Evolutionary conservation across 495 filamentous ascomycete species (phyloP).

Genomic region (Daldinia childiae): DNA sequence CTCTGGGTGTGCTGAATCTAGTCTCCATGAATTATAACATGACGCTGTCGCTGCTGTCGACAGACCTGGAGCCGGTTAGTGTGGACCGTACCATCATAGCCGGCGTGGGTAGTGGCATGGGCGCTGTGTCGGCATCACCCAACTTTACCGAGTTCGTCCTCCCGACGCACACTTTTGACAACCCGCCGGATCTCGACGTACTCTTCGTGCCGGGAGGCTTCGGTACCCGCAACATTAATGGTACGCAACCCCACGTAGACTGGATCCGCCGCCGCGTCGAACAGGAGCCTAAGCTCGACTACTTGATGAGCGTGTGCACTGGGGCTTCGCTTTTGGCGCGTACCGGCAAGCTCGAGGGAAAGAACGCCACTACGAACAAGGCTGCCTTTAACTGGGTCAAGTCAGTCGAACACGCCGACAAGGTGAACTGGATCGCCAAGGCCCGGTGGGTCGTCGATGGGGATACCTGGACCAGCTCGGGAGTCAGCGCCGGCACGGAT

Average conservation of each 20-base stretch:
- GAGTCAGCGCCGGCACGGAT: slow-evolving; percentile 41
- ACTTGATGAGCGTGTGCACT: slow-evolving; percentile 41
- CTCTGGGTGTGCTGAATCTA: slow-evolving; percentile 66
- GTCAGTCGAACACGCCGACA: slow-evolving; percentile 22
- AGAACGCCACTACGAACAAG: slow-evolving; percentile 40
- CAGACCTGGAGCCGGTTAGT: slow-evolving; percentile 61
- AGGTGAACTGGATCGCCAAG: slow-evolving; percentile 38
- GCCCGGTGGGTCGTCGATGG: slow-evolving; percentile 42
- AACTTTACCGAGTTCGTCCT: slow-evolving; percentile 53
- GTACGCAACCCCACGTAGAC: slow-evolving; percentile 29
- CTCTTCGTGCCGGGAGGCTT: slow-evolving; percentile 69
- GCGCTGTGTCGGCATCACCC: slow-evolving; percentile 28
- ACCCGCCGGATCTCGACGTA: slow-evolving; percentile 62
- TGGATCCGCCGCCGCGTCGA: slow-evolving; percentile 27
- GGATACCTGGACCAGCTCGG: slow-evolving; percentile 35
- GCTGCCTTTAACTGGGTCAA: slow-evolving; percentile 35
- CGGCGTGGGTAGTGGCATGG: slow-evolving; percentile 12
- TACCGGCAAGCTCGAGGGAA: slow-evolving; percentile 28
- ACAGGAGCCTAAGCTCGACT: slow-evolving; percentile 24
- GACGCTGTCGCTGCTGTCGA: slow-evolving; percentile 59
- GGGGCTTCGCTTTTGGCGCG: slow-evolving; percentile 38
- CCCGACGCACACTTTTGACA: slow-evolving; percentile 67
- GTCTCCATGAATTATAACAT: slow-evolving; percentile 54
- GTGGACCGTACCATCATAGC: slow-evolving; percentile 27
- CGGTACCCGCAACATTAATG: slow-evolving; percentile 52